Base-by-base conservation (phyloP, 2,329 filamentous ascomycete genomes). In the Colletotrichum cuscutae region DNA sequence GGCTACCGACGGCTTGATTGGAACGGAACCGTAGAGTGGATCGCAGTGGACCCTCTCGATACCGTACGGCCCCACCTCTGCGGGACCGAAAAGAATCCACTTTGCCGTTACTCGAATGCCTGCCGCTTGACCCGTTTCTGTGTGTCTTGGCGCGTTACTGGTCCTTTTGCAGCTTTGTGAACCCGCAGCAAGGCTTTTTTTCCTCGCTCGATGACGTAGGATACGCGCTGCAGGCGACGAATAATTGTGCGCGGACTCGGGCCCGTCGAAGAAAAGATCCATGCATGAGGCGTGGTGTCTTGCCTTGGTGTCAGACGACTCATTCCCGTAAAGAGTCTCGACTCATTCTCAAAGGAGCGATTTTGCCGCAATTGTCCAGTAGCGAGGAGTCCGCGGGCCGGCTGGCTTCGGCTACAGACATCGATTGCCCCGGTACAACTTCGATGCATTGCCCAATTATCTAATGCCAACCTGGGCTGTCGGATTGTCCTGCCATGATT, bases 1-100 rank as follows among this genome's bases (percentile, higher is more conserved):
- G 37, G 2, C 52, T 30, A 26, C 62, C 49, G 62, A 56, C 62
- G n/a, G 32, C 30, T 42, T 65, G 62, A 65, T 65, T 56, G 62
- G 62, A 46, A 56, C 62, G 52, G 52, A 42, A 28, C 11, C 46
- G 42, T 13, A 8, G 13, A 28, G 30, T 26, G 30, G 15, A 12
- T 9, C 42, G 1, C 1, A 1, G 4, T 46, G 42, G 42, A n/a
- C 42, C 2, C 26, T 12, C 6, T 26, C 42, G 13, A 24, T n/a
- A 28, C 62, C 62, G 62, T 30, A 11, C 52, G 62, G 62, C 62
- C 62, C 62, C 62, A 56, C 15, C 2, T 0, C 1, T 28, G 52
- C 62, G 62, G 62, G 8, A 42, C 32, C 15, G 22, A n/a, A 2
- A 1, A 9, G 22, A 3, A 0, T 11, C 49, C 49, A 42, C 52